A percentile compares a stretch with the other conserved stretches of the same genome.
Evolutionary conservation across 2,329 filamentous ascomycete genomes (phyloP).

Genomic region (Drechslerella dactyloides): DNA sequence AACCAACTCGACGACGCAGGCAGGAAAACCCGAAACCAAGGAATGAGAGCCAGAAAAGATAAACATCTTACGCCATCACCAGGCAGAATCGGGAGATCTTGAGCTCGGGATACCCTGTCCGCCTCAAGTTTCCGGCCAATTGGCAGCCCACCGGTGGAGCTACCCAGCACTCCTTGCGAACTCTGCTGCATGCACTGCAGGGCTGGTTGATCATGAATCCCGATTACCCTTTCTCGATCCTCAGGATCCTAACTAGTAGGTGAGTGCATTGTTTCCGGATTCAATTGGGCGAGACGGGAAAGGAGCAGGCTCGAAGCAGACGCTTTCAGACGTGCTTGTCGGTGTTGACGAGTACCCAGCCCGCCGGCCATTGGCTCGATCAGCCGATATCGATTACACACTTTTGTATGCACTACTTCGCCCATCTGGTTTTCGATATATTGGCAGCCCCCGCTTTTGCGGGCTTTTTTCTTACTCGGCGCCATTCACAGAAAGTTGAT

Average conservation of each 20-base stretch:
- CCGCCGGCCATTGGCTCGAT: slow-evolving; percentile 41
- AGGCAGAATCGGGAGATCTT: slow-evolving; percentile 36
- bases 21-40: slow-evolving; percentile 43
- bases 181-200: slow-evolving; percentile 14
- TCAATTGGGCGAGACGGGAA: slow-evolving; percentile 16
- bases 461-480: slow-evolving; percentile 37
- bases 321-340: background rate
- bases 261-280: background rate
- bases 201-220: slow-evolving; percentile 17
- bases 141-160: slow-evolving; percentile 1
- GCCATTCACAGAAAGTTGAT: background rate
- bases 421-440: slow-evolving; percentile 6
- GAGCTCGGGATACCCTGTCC: slow-evolving; percentile 24
- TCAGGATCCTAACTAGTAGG: background rate
- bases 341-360: slow-evolving; percentile 4
- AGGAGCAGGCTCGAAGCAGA: background rate
- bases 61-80: slow-evolving; percentile 40
- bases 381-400: slow-evolving; percentile 23
- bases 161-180: slow-evolving; percentile 7
- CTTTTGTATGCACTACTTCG: too few relatives aligned
- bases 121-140: slow-evolving; percentile 24
- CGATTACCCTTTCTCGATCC: background rate
- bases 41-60: slow-evolving; percentile 24
- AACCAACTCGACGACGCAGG: too few relatives aligned
- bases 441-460: slow-evolving; percentile 45